Evolutionary conservation across 179 eudicot genomes (phyloP), one percentile per base, ranked within the genome.

Genomic region (Sideroxylon spinosum): DNA sequence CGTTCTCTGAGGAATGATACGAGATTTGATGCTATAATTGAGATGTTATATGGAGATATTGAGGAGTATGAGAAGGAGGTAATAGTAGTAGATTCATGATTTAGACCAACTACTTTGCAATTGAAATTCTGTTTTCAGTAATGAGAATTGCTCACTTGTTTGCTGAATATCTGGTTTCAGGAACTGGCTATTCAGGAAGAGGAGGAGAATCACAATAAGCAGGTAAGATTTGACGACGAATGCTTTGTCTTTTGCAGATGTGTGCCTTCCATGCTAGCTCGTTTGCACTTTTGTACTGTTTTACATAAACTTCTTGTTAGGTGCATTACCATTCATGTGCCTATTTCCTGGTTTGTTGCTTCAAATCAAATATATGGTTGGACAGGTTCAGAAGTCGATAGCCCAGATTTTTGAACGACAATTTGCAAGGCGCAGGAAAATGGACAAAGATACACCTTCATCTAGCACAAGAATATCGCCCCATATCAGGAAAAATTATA

Each of bases 1-100:
- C 93, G 99, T 73, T 94, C 99, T 76, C 83, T 96, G 80, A 89
- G 99, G 83, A 98, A 94, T 83, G 99, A 96, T 83, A 92, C 98
- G 46, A 88, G 88, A 80, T 96, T 84, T 87, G 99, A 96, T 81
- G 84, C 91, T 50, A 79, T 96, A 20, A 96, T 96, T 73, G 86
- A 90, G 76, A 87, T 88, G 73, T 67, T 96, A 71, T 96, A 92
- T 83, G 93, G 93, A 11, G 92, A 96, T 75, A 92, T 96, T 78
- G 98, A 91, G 81, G 86, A 86, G 80, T 96, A 89, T 76, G 99
- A 96, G 80, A 97, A 91, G 75, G 99, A 96, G 98, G 99, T 96
- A 89, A 48, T 67, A 7, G 3, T 50, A 73, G 16, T 9, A 52
- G 16, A 26, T 76, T 37, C 62, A 26, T 72, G 57, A 71, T 66